phyloP scores from a whole-genome alignment of 2,329 filamentous ascomycete species.

The Eutypella sp. region DNA sequence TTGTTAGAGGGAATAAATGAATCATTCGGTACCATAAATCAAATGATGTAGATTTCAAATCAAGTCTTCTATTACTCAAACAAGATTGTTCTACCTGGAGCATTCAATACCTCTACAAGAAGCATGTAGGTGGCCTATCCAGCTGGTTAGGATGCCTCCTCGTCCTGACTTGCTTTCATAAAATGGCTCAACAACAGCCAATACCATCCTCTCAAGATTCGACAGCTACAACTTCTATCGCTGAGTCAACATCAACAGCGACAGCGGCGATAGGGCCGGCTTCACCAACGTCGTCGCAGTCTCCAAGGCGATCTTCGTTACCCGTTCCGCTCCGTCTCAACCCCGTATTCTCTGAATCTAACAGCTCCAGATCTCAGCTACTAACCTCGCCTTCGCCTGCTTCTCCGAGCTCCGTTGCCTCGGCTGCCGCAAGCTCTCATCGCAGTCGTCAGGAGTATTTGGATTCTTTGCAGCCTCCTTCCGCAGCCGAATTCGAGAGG shows the following conservation, averaged over 20 bases:
- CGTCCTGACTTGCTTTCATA: too few relatives aligned
- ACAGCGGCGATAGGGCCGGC: too few relatives aligned
- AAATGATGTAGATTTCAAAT: too few relatives aligned
- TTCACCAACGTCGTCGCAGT: slow-evolving; percentile 2
- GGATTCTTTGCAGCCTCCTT: slow-evolving; percentile 45
- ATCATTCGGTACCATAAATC: too few relatives aligned
- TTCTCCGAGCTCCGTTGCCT: slow-evolving; percentile 11
- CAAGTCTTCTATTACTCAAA: too few relatives aligned
- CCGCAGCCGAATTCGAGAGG: slow-evolving; percentile 39
- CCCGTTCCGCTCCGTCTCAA: neutral
- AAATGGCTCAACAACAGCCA: neutral
- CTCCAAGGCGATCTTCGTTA: slow-evolving; percentile 9
- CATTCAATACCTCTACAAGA: too few relatives aligned
- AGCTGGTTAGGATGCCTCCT: too few relatives aligned
- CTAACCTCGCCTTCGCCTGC: slow-evolving; percentile 19
- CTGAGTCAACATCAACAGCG: neutral
- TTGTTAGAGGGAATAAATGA: too few relatives aligned
- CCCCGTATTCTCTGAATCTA: neutral
- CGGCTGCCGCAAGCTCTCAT: slow-evolving; percentile 19
- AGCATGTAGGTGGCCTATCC: too few relatives aligned
- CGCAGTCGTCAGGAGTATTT: slow-evolving; percentile 39
- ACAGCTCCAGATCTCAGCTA: slow-evolving; percentile 14
- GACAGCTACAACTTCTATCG: too few relatives aligned
- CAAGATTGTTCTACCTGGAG: too few relatives aligned
- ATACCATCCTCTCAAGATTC: too few relatives aligned